Base-by-base conservation (phyloP, 2,329 filamentous ascomycete species). In the Massarina eburnea region DNA sequence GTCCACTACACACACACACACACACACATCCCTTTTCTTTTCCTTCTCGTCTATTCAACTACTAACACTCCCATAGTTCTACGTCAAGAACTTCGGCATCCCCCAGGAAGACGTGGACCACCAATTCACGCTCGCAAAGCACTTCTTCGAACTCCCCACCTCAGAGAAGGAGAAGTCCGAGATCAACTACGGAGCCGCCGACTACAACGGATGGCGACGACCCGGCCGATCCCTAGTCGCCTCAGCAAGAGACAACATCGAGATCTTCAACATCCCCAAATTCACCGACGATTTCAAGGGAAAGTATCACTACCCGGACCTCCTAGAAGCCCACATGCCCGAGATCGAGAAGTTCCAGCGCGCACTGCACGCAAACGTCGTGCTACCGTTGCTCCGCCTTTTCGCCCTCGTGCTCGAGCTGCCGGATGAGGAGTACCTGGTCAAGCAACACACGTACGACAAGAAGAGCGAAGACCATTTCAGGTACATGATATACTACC, bases 181-280 rank as follows among this genome's bases (percentile, higher is more conserved):
- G 12, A 41, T 46, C 10, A 43, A 54, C 9, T 39, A 39, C 24
- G 37, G 24, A 27, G 37, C 37, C 3, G 37, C 37, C 14, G 37
- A 39, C 24, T 39, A 49, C 50, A 41, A 40, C 54, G 8, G 41
- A 45, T 12, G 51, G 49, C 37, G 37, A 9, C 37, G 37, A 12
- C 17, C 37, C 2, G 15, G 49, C 2, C 39, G 65, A 14, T 46
- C 51, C 66, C 65, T 17, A 71, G 74, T 0, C 64, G 46, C 45
- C n/a, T 43, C 43, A 2, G 27, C 80, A 20, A 72, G 64, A 26
- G 80, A 83, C 53, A 82, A 82, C 46, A 71, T 80, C 12, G 76
- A 83, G 54, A 75, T 82, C 1, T 82, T 79, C 70, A 82, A 83
- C 57, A 76, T 82, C 8, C 77, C 79, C 43, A 83, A 83, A 50